phyloP scores from a whole-genome alignment of 2,329 filamentous ascomycete species.

The Colletotrichum gigasporum region DNA sequence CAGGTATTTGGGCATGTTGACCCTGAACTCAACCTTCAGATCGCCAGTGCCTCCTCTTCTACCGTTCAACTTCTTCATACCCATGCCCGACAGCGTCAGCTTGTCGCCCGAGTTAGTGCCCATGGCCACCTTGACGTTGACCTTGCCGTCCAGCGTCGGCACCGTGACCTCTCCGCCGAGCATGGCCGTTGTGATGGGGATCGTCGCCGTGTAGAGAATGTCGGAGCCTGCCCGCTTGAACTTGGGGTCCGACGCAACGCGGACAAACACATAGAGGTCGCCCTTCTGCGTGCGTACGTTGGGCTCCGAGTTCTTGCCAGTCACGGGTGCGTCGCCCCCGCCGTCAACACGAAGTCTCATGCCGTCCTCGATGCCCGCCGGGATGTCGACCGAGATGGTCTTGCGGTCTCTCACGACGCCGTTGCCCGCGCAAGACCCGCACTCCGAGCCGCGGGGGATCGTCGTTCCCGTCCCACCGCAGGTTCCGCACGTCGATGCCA shows the following conservation, averaged over 20 bases:
- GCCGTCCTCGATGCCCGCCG: slow-evolving; percentile 93
- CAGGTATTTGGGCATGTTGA: slow-evolving; percentile 94
- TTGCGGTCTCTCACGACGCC: slow-evolving; percentile 86
- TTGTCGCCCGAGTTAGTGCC: slow-evolving; percentile 94
- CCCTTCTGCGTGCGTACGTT: slow-evolving; percentile 76
- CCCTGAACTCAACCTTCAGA: slow-evolving; percentile 92
- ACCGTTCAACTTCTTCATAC: slow-evolving; percentile 85
- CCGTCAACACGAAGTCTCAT: slow-evolving; percentile 89
- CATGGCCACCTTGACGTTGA: slow-evolving; percentile 89
- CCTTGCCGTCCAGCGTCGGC: slow-evolving; percentile 89
- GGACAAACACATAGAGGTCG: slow-evolving; percentile 91
- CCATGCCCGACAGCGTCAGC: slow-evolving; percentile 88
- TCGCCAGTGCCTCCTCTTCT: slow-evolving; percentile 79
- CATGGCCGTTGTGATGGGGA: slow-evolving; percentile 92
- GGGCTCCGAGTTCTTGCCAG: slow-evolving; percentile 73
- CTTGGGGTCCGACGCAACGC: slow-evolving; percentile 87
- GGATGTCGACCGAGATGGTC: slow-evolving; percentile 89
- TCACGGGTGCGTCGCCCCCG: slow-evolving; percentile 87
- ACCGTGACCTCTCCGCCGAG: slow-evolving; percentile 90
- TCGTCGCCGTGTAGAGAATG: slow-evolving; percentile 89
- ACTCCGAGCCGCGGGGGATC: slow-evolving; percentile 84
- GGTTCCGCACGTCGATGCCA: slow-evolving; percentile 86
- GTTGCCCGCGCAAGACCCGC: slow-evolving; percentile 80
- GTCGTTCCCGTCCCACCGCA: slow-evolving; percentile 83
- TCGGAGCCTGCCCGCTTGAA: slow-evolving; percentile 90